phyloP scores from a whole-genome alignment of 371 early-diverging fungal species.

The Mortierella sp. region DNA sequence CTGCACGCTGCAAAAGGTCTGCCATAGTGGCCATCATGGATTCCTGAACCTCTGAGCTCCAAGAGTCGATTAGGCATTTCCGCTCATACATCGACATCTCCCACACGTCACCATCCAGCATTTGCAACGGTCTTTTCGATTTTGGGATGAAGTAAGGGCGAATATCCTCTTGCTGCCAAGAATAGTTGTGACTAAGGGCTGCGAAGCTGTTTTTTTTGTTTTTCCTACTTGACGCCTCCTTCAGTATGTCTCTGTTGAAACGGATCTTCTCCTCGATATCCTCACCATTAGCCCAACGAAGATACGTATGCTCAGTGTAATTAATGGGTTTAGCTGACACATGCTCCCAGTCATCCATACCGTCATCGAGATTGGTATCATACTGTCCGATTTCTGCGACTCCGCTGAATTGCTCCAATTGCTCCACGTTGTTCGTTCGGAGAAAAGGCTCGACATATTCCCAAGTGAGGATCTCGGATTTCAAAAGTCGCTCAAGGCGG shows the following conservation, averaged over 20 bases:
- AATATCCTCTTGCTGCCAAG: background rate
- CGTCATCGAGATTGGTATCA: background rate
- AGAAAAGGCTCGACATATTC: background rate
- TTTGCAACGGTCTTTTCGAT: conserved; percentile 38
- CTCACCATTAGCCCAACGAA: background rate
- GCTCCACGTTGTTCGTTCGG: background rate
- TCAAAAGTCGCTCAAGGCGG: background rate
- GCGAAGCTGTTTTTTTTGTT: background rate
- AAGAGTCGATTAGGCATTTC: conserved; percentile 41
- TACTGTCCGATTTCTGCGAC: background rate
- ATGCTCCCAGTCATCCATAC: background rate
- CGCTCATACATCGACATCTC: conserved; percentile 59
- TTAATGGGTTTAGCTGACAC: background rate
- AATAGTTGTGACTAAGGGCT: background rate
- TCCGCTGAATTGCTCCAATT: background rate
- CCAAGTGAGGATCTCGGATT: background rate
- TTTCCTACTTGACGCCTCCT: background rate
- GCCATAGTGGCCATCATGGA: conserved; percentile 24
- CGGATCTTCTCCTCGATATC: background rate
- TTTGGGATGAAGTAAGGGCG: conserved; percentile 27
- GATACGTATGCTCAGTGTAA: background rate
- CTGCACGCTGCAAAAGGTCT: conserved; percentile 21
- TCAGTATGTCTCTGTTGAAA: background rate
- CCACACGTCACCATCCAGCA: conserved; percentile 57
- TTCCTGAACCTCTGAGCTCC: conserved; percentile 43